A percentile compares a stretch with the other conserved stretches of the same genome.
These are phyloP conservation scores for Cyclostephanos invisitatus DNA, from an alignment of 108 stramenopile genomes.

Conservation along the genomic window DNA sequence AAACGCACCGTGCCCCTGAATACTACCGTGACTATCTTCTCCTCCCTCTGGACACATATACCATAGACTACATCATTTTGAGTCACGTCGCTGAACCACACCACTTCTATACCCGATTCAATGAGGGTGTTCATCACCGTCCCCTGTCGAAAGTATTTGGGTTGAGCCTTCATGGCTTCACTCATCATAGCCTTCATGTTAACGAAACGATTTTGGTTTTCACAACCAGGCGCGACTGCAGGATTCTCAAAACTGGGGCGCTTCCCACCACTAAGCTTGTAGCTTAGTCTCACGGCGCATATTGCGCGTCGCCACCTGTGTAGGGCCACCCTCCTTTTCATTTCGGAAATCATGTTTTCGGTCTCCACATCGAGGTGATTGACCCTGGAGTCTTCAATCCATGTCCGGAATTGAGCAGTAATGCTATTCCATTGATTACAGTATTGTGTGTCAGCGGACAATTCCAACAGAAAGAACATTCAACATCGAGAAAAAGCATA, in stretches of 20 bases:
- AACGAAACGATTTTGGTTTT: conserved; percentile 21
- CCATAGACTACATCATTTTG: conserved; percentile 34
- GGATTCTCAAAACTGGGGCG: conserved; percentile 18
- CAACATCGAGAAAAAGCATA: neutral
- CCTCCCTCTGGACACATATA: conserved; percentile 22
- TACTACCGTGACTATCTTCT: conserved; percentile 23
- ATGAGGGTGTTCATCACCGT: conserved; percentile 23
- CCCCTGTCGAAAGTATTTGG: conserved; percentile 22
- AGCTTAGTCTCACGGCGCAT: conserved; percentile 9
- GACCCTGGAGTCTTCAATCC: conserved; percentile 28
- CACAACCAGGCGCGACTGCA: conserved; percentile 16
- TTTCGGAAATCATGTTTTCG: conserved; percentile 11
- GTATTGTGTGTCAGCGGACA: neutral
- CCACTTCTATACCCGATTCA: conserved; percentile 32
- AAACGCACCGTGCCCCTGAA: conserved; percentile 29
- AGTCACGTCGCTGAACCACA: conserved; percentile 23
- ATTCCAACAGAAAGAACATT: too few relatives aligned
- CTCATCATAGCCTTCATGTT: conserved; percentile 23
- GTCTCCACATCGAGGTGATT: conserved; percentile 21
- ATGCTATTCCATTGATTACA: conserved; percentile 2
- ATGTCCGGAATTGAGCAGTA: conserved; percentile 16
- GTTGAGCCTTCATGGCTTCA: conserved; percentile 10
- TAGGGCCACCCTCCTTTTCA: conserved; percentile 20
- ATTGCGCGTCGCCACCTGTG: conserved; percentile 28
- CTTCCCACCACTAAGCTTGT: conserved; percentile 25